Conservation (phyloP, 1,284 basidiomycete species). For the Rhizoctonia solani region DNA sequence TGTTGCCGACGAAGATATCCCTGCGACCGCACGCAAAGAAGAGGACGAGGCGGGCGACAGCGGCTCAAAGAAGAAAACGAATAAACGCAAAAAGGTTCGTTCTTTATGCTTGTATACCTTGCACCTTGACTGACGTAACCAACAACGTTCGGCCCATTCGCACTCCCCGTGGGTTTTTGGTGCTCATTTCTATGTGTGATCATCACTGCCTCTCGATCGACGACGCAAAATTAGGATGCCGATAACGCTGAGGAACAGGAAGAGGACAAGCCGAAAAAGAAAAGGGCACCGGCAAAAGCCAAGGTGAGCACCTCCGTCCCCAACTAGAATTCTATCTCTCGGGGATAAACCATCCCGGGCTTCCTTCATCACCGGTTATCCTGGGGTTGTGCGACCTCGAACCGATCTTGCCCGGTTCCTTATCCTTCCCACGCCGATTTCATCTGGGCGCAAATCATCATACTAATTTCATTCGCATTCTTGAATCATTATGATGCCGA, state of each 20-base stretch:
- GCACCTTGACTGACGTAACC: conserved; percentile 15
- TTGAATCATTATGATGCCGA: too few species aligned
- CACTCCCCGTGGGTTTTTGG: too few species aligned
- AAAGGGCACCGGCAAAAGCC: conserved; percentile 39
- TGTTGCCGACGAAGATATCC: conserved; percentile 79
- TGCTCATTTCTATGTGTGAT: too few species aligned
- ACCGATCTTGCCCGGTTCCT: too few species aligned
- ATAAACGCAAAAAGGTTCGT: conserved; percentile 39
- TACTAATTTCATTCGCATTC: too few species aligned
- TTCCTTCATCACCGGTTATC: too few species aligned
- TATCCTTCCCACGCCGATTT: too few species aligned
- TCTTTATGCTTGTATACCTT: not conserved
- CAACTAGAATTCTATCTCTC: too few species aligned
- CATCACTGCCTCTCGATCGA: not conserved
- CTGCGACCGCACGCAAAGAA: conserved; percentile 66
- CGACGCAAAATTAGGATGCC: conserved; percentile 14
- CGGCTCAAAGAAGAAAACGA: conserved; percentile 52
- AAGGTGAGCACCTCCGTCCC: conserved; percentile 16
- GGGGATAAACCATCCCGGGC: too few species aligned
- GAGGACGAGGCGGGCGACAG: conserved; percentile 55
- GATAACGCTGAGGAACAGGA: conserved; percentile 42
- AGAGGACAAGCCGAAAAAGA: conserved; percentile 51
- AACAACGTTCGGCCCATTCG: too few species aligned
- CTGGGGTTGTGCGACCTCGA: too few species aligned
- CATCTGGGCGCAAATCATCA: too few species aligned